These are phyloP conservation scores for Celoporthe dispersa DNA, from an alignment of 2,329 filamentous ascomycete genomes.

Conservation along the genomic window DNA sequence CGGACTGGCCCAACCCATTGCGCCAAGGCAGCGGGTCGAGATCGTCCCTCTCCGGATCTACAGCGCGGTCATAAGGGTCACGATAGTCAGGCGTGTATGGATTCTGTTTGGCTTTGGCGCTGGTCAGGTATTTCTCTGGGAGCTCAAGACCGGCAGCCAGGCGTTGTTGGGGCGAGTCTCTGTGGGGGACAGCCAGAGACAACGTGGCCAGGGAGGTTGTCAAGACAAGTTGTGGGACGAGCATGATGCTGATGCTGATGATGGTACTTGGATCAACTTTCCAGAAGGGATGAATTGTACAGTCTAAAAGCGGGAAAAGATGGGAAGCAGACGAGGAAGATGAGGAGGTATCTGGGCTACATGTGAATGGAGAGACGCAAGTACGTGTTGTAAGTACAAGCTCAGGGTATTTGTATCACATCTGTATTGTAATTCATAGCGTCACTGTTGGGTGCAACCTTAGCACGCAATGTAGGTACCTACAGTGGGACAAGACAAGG, in stretches of 20 bases:
- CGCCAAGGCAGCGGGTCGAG: constrained; percentile 69
- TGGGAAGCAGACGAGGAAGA: background rate
- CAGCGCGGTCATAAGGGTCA: constrained; percentile 65
- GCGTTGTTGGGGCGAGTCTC: constrained; percentile 60
- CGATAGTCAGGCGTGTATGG: constrained; percentile 65
- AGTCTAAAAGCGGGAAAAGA: background rate
- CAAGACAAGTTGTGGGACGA: constrained; percentile 28
- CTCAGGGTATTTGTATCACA: background rate
- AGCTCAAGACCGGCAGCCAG: constrained; percentile 55
- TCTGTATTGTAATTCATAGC: background rate
- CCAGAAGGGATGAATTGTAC: background rate
- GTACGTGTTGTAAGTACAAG: no score
- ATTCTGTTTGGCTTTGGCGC: constrained; percentile 38
- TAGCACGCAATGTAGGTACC: background rate
- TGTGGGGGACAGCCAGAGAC: constrained; percentile 36
- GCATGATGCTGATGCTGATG: constrained; percentile 17
- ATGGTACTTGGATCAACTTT: background rate
- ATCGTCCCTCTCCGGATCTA: constrained; percentile 63
- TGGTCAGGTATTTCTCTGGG: constrained; percentile 45
- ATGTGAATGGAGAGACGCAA: background rate
- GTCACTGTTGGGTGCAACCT: background rate
- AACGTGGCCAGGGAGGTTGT: constrained; percentile 33
- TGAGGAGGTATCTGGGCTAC: background rate
- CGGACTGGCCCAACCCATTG: constrained; percentile 66
- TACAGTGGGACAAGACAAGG: background rate